Conservation (phyloP, 2,329 filamentous ascomycete species). For the Elsinoe batatas region DNA sequence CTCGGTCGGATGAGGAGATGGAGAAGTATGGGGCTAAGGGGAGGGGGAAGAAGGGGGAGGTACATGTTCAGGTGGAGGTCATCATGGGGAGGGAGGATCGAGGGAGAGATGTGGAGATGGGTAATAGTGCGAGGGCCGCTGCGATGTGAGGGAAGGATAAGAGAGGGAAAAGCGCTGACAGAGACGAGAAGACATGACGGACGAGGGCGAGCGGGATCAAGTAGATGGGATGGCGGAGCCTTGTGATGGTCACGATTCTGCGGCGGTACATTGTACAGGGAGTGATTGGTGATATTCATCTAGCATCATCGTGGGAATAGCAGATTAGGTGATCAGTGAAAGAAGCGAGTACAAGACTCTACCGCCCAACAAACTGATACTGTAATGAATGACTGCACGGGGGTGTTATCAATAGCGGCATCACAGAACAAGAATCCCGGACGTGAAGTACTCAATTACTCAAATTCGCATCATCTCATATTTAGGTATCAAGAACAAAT, state of each 20-base stretch:
- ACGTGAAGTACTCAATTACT: background rate
- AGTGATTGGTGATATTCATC: too few species aligned
- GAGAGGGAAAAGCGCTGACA: background rate
- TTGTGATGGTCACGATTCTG: too few species aligned
- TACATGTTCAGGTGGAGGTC: constrained; percentile 3
- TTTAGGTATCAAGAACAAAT: constrained; percentile 3
- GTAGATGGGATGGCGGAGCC: too few species aligned
- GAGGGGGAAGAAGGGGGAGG: background rate
- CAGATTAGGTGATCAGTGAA: too few species aligned
- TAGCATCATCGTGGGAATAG: too few species aligned
- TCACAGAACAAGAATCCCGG: too few species aligned
- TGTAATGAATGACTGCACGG: too few species aligned
- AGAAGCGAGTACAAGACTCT: too few species aligned
- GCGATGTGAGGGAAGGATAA: background rate
- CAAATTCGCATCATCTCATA: constrained; percentile 4
- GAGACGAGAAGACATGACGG: background rate
- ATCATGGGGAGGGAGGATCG: background rate
- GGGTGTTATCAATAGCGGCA: too few species aligned
- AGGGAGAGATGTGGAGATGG: constrained; percentile 3
- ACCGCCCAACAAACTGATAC: too few species aligned
- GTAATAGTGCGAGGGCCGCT: background rate
- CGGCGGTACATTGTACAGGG: too few species aligned
- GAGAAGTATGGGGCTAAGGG: background rate
- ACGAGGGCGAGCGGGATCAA: background rate
- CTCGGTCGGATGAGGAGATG: background rate